A percentile compares a stretch with the other conserved stretches of the same genome.
These are phyloP conservation scores for Fusarium temperatum DNA, from an alignment of 2,329 filamentous ascomycete genomes.

Conservation along the genomic window DNA sequence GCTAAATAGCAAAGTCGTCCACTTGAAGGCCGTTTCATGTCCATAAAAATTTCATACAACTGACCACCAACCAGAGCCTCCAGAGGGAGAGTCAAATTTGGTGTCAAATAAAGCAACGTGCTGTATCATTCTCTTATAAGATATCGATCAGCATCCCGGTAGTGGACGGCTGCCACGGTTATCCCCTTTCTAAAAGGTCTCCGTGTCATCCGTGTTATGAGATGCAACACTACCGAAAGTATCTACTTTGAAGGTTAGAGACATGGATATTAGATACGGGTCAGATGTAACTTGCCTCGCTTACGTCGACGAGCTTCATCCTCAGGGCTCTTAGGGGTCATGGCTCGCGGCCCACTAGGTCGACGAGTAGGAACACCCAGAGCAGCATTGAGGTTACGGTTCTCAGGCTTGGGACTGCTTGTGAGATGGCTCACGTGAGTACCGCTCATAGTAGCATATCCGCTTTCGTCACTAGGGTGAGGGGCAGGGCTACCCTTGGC, in stretches of 20 bases:
- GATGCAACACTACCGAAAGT: slow-evolving; percentile 49
- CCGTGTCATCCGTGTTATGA: slow-evolving; percentile 50
- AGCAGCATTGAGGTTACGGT: slow-evolving; percentile 64
- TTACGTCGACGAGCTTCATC: slow-evolving; percentile 62
- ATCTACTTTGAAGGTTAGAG: slow-evolving; percentile 42
- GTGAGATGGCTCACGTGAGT: slow-evolving; percentile 61
- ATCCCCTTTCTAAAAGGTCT: slow-evolving; percentile 46
- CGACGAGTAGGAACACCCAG: slow-evolving; percentile 61
- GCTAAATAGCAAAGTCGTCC: slow-evolving; percentile 19
- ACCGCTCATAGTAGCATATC: slow-evolving; percentile 60
- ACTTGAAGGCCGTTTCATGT: slow-evolving; percentile 14
- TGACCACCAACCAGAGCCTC: slow-evolving; percentile 7
- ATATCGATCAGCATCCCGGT: slow-evolving; percentile 5
- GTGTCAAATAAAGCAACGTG: slow-evolving; percentile 8
- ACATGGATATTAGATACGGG: background rate
- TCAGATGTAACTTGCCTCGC: slow-evolving; percentile 57
- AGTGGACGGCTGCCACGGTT: background rate
- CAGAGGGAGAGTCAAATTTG: background rate
- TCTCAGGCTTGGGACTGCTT: slow-evolving; percentile 64
- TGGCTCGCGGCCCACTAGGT: slow-evolving; percentile 67
- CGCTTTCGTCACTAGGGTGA: slow-evolving; percentile 65
- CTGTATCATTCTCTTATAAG: slow-evolving; percentile 1
- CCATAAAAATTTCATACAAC: slow-evolving; percentile 12
- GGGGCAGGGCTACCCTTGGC: slow-evolving; percentile 65
- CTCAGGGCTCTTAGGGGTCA: slow-evolving; percentile 65